Evolutionary conservation across 2,329 filamentous ascomycete species (phyloP), one percentile per base, ranked within the genome.

Genomic region (Talaromyces sp.): DNA sequence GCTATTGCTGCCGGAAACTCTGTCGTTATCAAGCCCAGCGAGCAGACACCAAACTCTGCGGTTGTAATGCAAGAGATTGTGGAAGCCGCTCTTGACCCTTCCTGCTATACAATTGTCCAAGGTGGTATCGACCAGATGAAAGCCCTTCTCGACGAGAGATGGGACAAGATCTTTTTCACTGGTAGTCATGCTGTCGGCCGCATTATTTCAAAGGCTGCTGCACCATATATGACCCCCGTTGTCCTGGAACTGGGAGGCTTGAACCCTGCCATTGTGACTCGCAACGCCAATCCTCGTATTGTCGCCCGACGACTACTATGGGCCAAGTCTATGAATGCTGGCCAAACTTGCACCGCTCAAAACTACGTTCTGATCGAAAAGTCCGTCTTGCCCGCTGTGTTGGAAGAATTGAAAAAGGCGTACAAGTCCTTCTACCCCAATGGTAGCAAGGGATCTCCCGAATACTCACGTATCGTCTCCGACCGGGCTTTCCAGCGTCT

Each of bases 161-260:
- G 93, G 89, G 93, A 96, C 79, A 98, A 97, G 84, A 96, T 99
- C 71, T 93, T 95, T 81, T 99, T 96, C 80, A 99, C 95, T 0
- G 95, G 95, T 60, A 88, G 87, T 69, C 83, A 84, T 58, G 79
- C 74, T 31, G 92, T 97, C 18, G 95, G 91, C 71, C 92, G 89
- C 72, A 93, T 98, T 70, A 88, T 98, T 59, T 86, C 91, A 55
- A 88, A 93, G 75, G 96, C 96, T 75, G 95, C 94, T 0, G 94
- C 95, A 63, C 87, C 92, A 72, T 89, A 91, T 42, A 83, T 96
- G 64, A 98, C 95, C 0, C 95, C 95, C 0, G 88, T 96, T 27
- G 85, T 88, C 9, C 86, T 98, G 55, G 95, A 99, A 81, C 86
- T 99, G 54, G 95, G 95, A 63, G 95, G 95, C 64, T 83, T 86